These are phyloP conservation scores for Nakazawaea peltata DNA, from an alignment of 805 yeast species.

Conservation along the genomic window DNA sequence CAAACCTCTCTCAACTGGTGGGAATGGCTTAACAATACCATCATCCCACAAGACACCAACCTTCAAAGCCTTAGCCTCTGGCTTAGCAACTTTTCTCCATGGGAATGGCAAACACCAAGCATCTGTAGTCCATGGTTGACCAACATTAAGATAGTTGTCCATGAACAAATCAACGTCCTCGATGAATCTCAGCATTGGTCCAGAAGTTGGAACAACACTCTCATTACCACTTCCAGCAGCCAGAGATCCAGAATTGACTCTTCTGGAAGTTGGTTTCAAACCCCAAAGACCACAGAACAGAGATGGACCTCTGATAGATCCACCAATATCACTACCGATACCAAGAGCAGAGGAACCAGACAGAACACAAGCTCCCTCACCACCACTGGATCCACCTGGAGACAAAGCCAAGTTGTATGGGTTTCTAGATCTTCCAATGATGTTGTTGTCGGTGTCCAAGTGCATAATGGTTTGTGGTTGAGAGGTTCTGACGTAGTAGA, in stretches of 20 bases:
- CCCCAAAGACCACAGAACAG: constrained; percentile 58
- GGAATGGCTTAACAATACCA: constrained; percentile 58
- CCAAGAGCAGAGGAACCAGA: constrained; percentile 56
- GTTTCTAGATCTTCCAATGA: constrained; percentile 52
- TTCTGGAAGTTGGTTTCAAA: constrained; percentile 52
- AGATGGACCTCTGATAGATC: constrained; percentile 61
- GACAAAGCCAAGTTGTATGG: constrained; percentile 49
- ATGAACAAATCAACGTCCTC: constrained; percentile 66
- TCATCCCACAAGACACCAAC: constrained; percentile 60
- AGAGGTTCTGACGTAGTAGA: constrained; percentile 56
- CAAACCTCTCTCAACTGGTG: constrained; percentile 55
- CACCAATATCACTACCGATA: constrained; percentile 67
- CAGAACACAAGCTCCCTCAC: constrained; percentile 59
- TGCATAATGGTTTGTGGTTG: constrained; percentile 71
- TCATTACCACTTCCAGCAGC: constrained; percentile 57
- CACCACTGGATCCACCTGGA: constrained; percentile 70
- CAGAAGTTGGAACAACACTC: constrained; percentile 55
- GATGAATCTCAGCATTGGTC: constrained; percentile 58
- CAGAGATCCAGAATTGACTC: constrained; percentile 37
- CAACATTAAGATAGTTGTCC: constrained; percentile 51
- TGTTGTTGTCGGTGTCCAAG: constrained; percentile 51
- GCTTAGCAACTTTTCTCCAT: constrained; percentile 39
- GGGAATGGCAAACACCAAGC: constrained; percentile 38
- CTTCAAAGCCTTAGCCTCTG: constrained; percentile 36
- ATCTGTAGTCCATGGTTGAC: constrained; percentile 54